Percentiles rank a stretch among this genome's conserved stretches.
These are phyloP conservation scores for Metschnikowia kunwiensis DNA, from an alignment of 805 yeast species.

Conservation along the genomic window DNA sequence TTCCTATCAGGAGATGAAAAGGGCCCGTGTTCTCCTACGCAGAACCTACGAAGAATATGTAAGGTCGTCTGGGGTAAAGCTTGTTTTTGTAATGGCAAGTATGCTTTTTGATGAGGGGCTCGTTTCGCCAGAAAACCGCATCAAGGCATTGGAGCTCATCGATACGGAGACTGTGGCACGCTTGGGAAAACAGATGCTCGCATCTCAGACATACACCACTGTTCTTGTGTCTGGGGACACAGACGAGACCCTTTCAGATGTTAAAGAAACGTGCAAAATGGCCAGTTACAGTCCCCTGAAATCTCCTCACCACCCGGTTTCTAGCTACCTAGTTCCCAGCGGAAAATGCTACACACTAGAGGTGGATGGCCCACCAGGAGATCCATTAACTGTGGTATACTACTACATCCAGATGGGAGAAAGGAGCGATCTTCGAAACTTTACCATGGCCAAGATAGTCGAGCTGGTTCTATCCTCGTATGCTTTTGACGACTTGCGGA, in stretches of 20 bases:
- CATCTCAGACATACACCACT: constrained; percentile 31
- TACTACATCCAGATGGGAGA: constrained; percentile 57
- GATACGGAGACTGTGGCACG: constrained; percentile 33
- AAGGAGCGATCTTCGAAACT: constrained; percentile 31
- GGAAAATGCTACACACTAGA: background rate
- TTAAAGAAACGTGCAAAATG: constrained; percentile 7
- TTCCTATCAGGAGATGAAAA: constrained; percentile 35
- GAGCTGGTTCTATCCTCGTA: constrained; percentile 46
- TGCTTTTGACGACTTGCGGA: constrained; percentile 48
- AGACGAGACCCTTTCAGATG: constrained; percentile 13
- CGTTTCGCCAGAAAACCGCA: constrained; percentile 53
- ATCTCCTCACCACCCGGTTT: constrained; percentile 1
- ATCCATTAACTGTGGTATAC: constrained; percentile 34
- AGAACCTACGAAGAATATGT: constrained; percentile 44
- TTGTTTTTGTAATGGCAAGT: constrained; percentile 49
- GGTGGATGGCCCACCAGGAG: constrained; percentile 3
- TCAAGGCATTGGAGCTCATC: constrained; percentile 52
- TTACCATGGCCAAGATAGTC: constrained; percentile 45
- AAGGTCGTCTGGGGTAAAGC: constrained; percentile 43
- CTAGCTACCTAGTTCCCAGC: constrained; percentile 6
- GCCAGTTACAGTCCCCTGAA: background rate
- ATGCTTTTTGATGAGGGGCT: constrained; percentile 54
- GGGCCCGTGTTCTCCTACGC: constrained; percentile 47
- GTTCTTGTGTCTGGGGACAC: constrained; percentile 53
- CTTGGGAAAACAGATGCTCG: constrained; percentile 28